Base-by-base conservation (phyloP, 2,329 filamentous ascomycete genomes). In the Colletotrichum neosansevieriae region DNA sequence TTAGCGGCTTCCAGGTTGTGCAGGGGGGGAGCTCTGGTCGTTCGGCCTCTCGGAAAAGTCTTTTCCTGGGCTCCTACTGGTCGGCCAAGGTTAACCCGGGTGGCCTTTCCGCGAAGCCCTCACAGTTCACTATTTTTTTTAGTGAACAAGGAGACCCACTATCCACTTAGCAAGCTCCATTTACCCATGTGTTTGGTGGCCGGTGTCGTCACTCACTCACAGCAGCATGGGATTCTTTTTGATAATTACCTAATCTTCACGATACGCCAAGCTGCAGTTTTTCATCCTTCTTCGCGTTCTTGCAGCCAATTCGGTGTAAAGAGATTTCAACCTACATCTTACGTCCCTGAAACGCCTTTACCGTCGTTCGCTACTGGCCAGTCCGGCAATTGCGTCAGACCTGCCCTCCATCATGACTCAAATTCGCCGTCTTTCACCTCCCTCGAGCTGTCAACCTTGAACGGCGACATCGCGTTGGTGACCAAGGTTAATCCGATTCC, bases 331-430 rank as follows among this genome's bases (percentile, higher is more conserved):
- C 6, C 15, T 19, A 32, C 44, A 51, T 50, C 47, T 65, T 65
- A 56, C 61, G 66, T 69, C 66, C 34, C 61, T 69, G 66, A 69
- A 66, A 69, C 61, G 34, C n/a, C 34, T 2, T 38, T 45, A 6
- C 29, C 1, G 9, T 50, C 15, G 1, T 36, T 50, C 49, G 17
- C 56, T 40, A 12, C 45, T 5, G 19, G 19, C 44, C 29, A 32
- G 3, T 34, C 50, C 62, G 54, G 19, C 62, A 11, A 36, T 49
- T 60, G 66, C 66, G 49, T 69, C 66, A 69, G 47, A 4, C 2
- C 44, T 19, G 40, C 66, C 61, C 61, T 69, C 62, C 66, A 56
- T 60, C 61, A 69, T 69, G 66, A 69, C 66, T 69, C 61, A 44
- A 65, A 60, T 12, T 45, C 49, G 40, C 42, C 61, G 56, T 59